phyloP scores from a whole-genome alignment of 495 filamentous ascomycete genomes.

The Penicillium salamii region DNA sequence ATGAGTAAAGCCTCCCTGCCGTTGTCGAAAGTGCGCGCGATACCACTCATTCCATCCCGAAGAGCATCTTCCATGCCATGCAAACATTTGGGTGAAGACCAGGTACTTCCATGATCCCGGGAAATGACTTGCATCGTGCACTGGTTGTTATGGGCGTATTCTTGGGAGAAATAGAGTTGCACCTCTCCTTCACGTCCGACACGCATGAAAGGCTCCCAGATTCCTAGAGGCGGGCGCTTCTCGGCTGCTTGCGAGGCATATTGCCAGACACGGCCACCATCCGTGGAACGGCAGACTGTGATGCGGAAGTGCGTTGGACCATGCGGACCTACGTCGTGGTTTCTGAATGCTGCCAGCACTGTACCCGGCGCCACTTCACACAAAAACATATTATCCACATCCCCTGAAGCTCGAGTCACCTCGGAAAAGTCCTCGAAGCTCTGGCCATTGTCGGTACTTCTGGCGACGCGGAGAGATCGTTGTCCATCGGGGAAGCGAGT shows the following conservation, averaged over 20 bases:
- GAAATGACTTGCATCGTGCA: conserved; percentile 57
- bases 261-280: conserved; percentile 52
- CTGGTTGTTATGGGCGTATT: conserved; percentile 55
- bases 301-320: conserved; percentile 55
- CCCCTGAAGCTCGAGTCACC: conserved; percentile 37
- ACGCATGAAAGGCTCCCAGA: conserved; percentile 63
- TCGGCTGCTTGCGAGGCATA: conserved; percentile 54
- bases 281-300: conserved; percentile 54
- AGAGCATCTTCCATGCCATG: conserved; percentile 41
- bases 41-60: conserved; percentile 63
- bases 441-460: conserved; percentile 36
- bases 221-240: conserved; percentile 42
- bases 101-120: conserved; percentile 51
- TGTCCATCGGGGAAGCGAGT: conserved; percentile 32
- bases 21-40: conserved; percentile 42
- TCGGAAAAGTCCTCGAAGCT: conserved; percentile 36
- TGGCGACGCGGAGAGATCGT: conserved; percentile 31
- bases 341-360: conserved; percentile 58
- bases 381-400: conserved; percentile 59
- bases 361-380: conserved; percentile 48
- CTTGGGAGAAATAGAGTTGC: conserved; percentile 58
- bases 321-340: conserved; percentile 48
- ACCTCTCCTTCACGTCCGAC: conserved; percentile 45
- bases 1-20: conserved; percentile 49
- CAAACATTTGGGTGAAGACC: conserved; percentile 45